phyloP scores from a whole-genome alignment of 225 moss, liverwort and hornwort genomes.

The Physcomitrium patens region DNA sequence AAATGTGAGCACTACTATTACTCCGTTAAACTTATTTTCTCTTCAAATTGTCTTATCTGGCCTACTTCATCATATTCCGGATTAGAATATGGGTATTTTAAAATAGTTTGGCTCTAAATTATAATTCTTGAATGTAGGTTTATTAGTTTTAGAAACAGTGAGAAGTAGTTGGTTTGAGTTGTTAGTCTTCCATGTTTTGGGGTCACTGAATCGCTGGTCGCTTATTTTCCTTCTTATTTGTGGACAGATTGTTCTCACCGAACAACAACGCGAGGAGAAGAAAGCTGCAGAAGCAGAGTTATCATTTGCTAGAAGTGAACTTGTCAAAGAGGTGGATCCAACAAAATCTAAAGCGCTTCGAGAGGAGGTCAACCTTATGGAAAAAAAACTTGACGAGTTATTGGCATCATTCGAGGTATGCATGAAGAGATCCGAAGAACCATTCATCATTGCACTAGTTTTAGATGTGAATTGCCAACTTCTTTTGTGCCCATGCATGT shows the following conservation, averaged over 20 bases:
- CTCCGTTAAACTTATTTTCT: too few species aligned
- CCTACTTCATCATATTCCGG: too few species aligned
- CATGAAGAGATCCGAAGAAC: too few species aligned
- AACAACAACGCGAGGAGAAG: constrained; percentile 91
- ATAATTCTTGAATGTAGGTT: background rate
- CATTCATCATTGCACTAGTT: background rate
- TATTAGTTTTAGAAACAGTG: background rate
- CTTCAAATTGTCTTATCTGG: too few species aligned
- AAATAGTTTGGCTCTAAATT: too few species aligned
- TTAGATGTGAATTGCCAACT: background rate
- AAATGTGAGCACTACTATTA: constrained; percentile 55
- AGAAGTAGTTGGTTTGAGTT: background rate
- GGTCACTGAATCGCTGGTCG: background rate
- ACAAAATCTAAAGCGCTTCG: constrained; percentile 75
- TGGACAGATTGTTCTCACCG: constrained; percentile 81
- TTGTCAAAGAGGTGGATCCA: constrained; percentile 89
- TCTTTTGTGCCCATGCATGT: background rate
- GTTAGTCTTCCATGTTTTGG: background rate
- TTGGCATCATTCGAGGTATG: constrained; percentile 79
- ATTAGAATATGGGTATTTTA: too few species aligned
- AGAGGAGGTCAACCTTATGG: constrained; percentile 75
- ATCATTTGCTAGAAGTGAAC: constrained; percentile 95
- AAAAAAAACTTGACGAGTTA: constrained; percentile 87
- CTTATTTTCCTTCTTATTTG: background rate
- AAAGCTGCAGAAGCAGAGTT: constrained; percentile 94